These are phyloP conservation scores for Amanita rimosa DNA, from an alignment of 768 basidiomycete species.

Conservation along the genomic window DNA sequence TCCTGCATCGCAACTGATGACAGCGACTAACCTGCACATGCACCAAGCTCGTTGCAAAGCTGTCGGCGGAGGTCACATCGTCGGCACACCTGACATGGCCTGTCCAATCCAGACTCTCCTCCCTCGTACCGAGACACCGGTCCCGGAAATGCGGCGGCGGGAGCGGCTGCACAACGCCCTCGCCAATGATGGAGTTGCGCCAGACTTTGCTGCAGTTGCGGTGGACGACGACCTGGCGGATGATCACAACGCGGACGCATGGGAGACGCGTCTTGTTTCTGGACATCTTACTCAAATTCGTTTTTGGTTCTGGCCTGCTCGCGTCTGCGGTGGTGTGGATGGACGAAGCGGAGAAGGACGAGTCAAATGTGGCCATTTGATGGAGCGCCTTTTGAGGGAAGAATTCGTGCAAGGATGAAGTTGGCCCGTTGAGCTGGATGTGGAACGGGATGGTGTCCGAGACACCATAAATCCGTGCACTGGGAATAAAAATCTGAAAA, in stretches of 20 bases:
- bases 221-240: slow-evolving; percentile 35
- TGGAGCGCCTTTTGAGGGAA: background rate
- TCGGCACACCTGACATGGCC: slow-evolving; percentile 33
- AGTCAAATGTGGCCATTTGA: background rate
- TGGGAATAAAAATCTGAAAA: slow-evolving; percentile 50
- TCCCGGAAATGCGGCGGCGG: slow-evolving; percentile 22
- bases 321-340: slow-evolving; percentile 9
- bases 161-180: slow-evolving; percentile 36
- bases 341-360: slow-evolving; percentile 11
- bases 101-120: slow-evolving; percentile 48
- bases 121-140: slow-evolving; percentile 5
- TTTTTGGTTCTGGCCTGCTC: background rate
- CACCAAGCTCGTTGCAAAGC: slow-evolving; percentile 35
- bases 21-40: slow-evolving; percentile 25
- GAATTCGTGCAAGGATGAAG: slow-evolving; percentile 34
- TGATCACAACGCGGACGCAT: slow-evolving; percentile 35
- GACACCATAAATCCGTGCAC: slow-evolving; percentile 40
- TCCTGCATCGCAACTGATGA: slow-evolving; percentile 1
- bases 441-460: slow-evolving; percentile 54
- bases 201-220: slow-evolving; percentile 21
- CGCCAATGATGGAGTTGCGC: slow-evolving; percentile 30
- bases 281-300: background rate
- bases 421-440: slow-evolving; percentile 42
- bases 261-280: slow-evolving; percentile 7
- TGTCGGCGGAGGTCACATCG: slow-evolving; percentile 24